Evolutionary conservation across 2,329 filamentous ascomycete genomes (phyloP).

Genomic region (Botrytis tulipae): DNA sequence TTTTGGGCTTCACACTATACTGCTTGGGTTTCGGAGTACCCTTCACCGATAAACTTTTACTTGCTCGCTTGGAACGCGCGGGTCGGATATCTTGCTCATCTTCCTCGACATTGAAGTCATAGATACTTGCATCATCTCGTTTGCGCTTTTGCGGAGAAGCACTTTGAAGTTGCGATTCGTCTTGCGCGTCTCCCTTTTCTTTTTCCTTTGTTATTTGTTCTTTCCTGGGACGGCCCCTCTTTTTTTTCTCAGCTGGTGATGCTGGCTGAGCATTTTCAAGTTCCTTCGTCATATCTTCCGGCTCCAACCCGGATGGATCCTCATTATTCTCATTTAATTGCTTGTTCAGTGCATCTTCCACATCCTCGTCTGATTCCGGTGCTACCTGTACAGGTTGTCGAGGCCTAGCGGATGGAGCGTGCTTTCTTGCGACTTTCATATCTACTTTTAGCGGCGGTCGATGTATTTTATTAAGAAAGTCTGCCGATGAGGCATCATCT

Average conservation of each 20-base stretch:
- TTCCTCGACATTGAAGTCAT: not conserved
- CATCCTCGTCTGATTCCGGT: not conserved
- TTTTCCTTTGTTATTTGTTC: not conserved
- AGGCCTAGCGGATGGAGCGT: not conserved
- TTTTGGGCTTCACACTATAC: constrained; percentile 8
- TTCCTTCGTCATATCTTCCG: constrained; percentile 3
- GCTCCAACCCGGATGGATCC: not conserved
- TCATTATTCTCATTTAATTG: not conserved
- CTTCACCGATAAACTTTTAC: not conserved
- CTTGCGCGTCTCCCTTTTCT: not conserved
- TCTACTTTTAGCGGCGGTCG: not conserved
- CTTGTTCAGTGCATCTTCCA: not conserved
- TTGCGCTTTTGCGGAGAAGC: constrained; percentile 9
- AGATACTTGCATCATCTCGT: not conserved
- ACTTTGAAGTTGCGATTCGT: not conserved
- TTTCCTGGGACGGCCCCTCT: not conserved
- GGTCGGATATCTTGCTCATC: not conserved
- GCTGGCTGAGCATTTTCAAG: not conserved
- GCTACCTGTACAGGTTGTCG: not conserved
- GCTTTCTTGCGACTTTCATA: not conserved
- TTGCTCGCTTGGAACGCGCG: not conserved
- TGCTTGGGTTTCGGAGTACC: not conserved
- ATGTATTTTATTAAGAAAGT: not conserved
- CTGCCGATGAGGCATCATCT: not conserved
- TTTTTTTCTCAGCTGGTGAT: not conserved